phyloP scores from a whole-genome alignment of 176 grass and related monocot genomes.

The Carex kokanica region DNA sequence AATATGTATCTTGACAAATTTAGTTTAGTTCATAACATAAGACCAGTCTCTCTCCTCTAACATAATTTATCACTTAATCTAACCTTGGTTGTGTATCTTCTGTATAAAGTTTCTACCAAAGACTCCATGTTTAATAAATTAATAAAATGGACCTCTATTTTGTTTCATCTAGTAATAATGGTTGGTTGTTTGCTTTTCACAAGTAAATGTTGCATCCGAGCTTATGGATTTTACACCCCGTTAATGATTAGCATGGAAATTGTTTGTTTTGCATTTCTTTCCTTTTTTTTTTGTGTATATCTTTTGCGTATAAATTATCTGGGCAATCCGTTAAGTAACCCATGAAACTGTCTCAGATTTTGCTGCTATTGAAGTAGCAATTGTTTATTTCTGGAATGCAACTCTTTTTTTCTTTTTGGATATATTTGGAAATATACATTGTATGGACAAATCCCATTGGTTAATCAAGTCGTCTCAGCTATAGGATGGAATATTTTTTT shows the following conservation, averaged over 20 bases:
- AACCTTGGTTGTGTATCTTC: slow-evolving; percentile 24
- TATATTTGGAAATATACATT: not conserved
- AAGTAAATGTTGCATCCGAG: not conserved
- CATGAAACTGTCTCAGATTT: not conserved
- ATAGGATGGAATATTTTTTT: not conserved
- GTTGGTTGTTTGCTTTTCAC: not conserved
- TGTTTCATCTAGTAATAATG: not conserved
- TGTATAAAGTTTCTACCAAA: slow-evolving; percentile 11
- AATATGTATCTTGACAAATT: slow-evolving; percentile 13
- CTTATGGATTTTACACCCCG: not conserved
- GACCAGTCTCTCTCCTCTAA: not conserved
- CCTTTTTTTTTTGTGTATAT: not conserved
- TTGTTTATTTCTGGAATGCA: not conserved
- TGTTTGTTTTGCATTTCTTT: slow-evolving; percentile 11
- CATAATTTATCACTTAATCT: slow-evolving; percentile 7
- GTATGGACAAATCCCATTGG: slow-evolving; percentile 1
- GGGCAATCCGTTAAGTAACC: not conserved
- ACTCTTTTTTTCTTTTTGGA: not conserved
- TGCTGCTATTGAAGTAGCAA: not conserved
- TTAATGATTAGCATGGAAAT: not conserved
- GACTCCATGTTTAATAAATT: not conserved
- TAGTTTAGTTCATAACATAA: slow-evolving; percentile 10
- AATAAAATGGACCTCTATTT: not conserved
- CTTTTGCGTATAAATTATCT: not conserved
- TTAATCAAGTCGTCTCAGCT: not conserved